Evolutionary conservation across 208 protist species (phyloP), one percentile per base, ranked within the genome.

Genomic region (Crithidia expoeki): DNA sequence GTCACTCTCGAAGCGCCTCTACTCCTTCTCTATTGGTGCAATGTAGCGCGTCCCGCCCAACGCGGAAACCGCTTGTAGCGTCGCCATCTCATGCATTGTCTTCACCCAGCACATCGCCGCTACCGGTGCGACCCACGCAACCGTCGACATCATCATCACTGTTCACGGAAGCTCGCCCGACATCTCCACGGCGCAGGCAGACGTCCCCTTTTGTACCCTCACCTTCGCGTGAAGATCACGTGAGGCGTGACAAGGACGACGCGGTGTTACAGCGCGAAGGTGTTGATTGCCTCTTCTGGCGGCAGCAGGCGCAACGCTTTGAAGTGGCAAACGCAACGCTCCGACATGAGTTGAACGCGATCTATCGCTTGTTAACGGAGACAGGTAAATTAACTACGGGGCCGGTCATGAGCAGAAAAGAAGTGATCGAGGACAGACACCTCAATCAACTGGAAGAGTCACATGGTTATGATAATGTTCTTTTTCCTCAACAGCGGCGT

Each of bases 301-400:
- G 47, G 16, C 49, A 56, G 58, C 64, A 72, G 55, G 72, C 72
- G 30, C 72, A 62, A 49, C 72, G 50, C n/a, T 25, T 72, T 6
- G 58, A 72, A 25, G 65, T 40, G 33, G 36, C 42, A 2, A 71
- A 63, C 21, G 38, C 32, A 5, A 57, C 38, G 2, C 46, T 77
- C 2, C 44, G 59, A 28, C 47, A 53, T 5, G 72, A 77, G 51
- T 55, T 77, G 21, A 59, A 27, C 11, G 34, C 53, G 3, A 58
- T 77, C 21, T 77, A 77, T 34, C 63, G 58, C 16, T 14, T 40
- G 7, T 10, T 57, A 9, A 17, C 36, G 36, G 36, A 40, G 12
- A 12, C 36, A 12, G 49, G 16, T 32, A 7, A 25, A 25, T 14
- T 25, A 5, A 5, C 21, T 30, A 38, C 28, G 17, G 19, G 16